Conservation (phyloP, 345 rosid genomes). For the Syzygium aqueum region DNA sequence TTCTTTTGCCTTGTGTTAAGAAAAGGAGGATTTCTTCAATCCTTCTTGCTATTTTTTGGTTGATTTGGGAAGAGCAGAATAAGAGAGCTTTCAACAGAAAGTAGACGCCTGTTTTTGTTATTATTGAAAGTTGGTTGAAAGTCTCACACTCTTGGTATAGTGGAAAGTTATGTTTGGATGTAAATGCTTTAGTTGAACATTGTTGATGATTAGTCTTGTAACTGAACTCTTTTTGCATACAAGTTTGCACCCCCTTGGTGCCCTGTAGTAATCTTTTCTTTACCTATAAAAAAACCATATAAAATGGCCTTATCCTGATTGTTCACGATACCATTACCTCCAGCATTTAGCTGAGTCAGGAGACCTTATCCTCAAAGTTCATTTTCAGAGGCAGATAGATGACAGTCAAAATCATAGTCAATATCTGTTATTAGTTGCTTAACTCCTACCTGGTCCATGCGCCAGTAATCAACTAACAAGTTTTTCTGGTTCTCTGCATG, state of each 20-base stretch:
- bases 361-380: not conserved
- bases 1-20: not conserved
- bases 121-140: not conserved
- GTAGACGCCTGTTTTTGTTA: not conserved
- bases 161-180: not conserved
- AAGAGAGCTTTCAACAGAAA: not conserved
- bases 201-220: not conserved
- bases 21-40: not conserved
- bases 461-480: slow-evolving; percentile 70
- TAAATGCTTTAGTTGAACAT: not conserved
- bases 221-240: not conserved
- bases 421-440: not conserved
- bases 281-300: not conserved
- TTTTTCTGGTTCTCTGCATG: slow-evolving; percentile 83
- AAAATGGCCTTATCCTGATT: not conserved
- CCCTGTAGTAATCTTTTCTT: not conserved
- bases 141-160: not conserved
- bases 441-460: slow-evolving; percentile 63
- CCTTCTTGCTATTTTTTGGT: not conserved
- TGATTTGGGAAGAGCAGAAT: not conserved
- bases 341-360: not conserved
- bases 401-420: not conserved
- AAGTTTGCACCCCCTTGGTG: not conserved
- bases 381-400: not conserved
- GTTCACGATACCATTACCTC: not conserved